Conservation (phyloP, 257 asterid species). For the Forsythia viridissima region DNA sequence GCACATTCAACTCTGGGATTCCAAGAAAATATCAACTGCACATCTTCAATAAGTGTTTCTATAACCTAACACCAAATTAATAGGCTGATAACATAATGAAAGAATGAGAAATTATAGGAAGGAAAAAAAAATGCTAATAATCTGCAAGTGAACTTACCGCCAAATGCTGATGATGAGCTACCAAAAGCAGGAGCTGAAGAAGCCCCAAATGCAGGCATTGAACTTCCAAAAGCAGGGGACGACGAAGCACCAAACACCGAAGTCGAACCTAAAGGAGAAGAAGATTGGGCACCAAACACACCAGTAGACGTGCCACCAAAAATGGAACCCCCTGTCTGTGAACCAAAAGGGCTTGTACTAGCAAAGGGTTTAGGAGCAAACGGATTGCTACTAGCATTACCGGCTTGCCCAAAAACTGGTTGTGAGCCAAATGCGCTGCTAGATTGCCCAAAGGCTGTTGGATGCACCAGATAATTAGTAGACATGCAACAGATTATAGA, state of each 20-base stretch:
- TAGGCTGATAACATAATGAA: background rate
- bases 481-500: background rate
- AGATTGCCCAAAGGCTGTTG: constrained; percentile 96
- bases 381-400: constrained; percentile 74
- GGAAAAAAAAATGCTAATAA: background rate
- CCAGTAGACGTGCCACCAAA: constrained; percentile 95
- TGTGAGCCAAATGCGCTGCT: constrained; percentile 87
- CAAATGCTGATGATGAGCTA: constrained; percentile 65
- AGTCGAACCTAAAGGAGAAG: constrained; percentile 85
- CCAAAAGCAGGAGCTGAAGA: constrained; percentile 82
- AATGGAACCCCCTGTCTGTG: constrained; percentile 84
- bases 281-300: constrained; percentile 83
- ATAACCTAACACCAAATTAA: background rate
- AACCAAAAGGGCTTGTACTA: constrained; percentile 74
- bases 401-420: constrained; percentile 82
- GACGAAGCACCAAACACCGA: constrained; percentile 89
- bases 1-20: background rate
- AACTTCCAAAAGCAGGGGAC: constrained; percentile 87
- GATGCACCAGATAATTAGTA: constrained; percentile 19
- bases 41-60: background rate
- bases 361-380: constrained; percentile 97
- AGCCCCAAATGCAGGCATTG: constrained; percentile 85
- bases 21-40: background rate
- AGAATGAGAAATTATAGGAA: background rate
- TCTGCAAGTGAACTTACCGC: constrained; percentile 42